phyloP scores from a whole-genome alignment of 164 flowering plant species.

The grape (Vitis vinifera) region ASM3070453v1 NC_081806.1:2601001-2601500 shows the following conservation, averaged over 20 bases:
- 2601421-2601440: conserved; percentile 57
- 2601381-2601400: conserved; percentile 69
- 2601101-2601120: conserved; percentile 93
- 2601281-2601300: conserved; percentile 74
- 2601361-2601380: conserved; percentile 80
- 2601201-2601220: conserved; percentile 79
- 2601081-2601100: conserved; percentile 44
- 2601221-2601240: conserved; percentile 79
- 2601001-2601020: too few relatives aligned
- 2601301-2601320: conserved; percentile 89
- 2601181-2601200: conserved; percentile 76
- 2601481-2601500: conserved; percentile 90
- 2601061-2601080: too few relatives aligned
- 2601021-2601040: too few relatives aligned
- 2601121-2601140: conserved; percentile 73
- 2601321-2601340: conserved; percentile 76
- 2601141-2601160: conserved; percentile 84
- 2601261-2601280: conserved; percentile 81
- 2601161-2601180: conserved; percentile 68
- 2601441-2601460: conserved; percentile 74
- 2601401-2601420: conserved; percentile 87
- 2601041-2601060: too few relatives aligned
- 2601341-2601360: conserved; percentile 78
- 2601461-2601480: conserved; percentile 79
- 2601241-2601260: conserved; percentile 92